phyloP scores from a whole-genome alignment of 495 filamentous ascomycete species.

The Extremus antarcticus region DNA sequence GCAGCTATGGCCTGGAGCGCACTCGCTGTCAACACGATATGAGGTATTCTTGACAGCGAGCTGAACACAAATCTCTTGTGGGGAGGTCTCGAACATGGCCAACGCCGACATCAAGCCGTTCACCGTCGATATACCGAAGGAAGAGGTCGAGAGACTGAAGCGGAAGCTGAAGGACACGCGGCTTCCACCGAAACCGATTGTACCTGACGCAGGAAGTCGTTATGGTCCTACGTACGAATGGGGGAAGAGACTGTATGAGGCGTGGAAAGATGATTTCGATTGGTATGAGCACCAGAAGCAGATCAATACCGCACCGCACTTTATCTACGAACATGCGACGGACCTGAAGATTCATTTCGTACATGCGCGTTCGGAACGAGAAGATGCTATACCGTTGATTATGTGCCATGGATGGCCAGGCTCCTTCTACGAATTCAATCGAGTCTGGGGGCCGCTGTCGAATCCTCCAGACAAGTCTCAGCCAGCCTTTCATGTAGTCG shows the following conservation, averaged over 20 bases:
- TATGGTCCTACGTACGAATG: conserved; percentile 12
- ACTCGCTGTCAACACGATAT: no score
- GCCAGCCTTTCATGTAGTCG: conserved; percentile 32
- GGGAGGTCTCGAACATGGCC: no score
- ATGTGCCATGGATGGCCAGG: conserved; percentile 35
- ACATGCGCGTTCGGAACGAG: conserved; percentile 16
- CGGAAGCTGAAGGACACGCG: conserved; percentile 14
- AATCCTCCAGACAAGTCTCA: conserved; percentile 17
- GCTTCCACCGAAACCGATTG: conserved; percentile 10
- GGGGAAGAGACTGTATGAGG: conserved; percentile 2
- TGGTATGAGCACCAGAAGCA: conserved; percentile 5
- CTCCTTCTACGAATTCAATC: conserved; percentile 30
- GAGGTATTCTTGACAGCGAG: no score
- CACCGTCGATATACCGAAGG: conserved; percentile 8
- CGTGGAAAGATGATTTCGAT: conserved; percentile 8
- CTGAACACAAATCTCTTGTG: no score
- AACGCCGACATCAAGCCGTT: conserved; percentile 13
- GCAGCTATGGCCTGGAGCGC: no score
- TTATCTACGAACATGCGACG: conserved; percentile 13
- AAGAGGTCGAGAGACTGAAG: conserved; percentile 17
- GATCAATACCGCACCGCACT: conserved; percentile 10
- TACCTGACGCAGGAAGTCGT: conserved; percentile 11
- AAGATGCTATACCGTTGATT: conserved; percentile 28
- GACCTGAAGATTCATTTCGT: conserved; percentile 24
- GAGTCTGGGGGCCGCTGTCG: no score